These are phyloP conservation scores for Crotalaria pallida DNA, from an alignment of 306 rosid species.

Conservation along the genomic window DNA sequence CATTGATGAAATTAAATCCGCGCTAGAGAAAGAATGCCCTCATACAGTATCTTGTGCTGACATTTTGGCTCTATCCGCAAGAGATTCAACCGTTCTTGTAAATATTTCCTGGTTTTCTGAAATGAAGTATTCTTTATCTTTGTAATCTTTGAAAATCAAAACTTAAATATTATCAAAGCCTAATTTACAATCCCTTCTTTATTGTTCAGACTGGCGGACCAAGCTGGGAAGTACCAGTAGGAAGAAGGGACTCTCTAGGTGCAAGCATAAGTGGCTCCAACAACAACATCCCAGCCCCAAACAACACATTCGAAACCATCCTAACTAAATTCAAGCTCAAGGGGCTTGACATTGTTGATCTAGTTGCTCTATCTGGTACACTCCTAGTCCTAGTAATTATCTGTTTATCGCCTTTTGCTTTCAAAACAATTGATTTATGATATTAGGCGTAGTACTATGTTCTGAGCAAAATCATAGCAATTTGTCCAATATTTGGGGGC, in stretches of 20 bases:
- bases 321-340: constrained; percentile 77
- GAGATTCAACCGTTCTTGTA: constrained; percentile 85
- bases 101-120: constrained; percentile 15
- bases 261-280: constrained; percentile 96
- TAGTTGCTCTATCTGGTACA: constrained; percentile 85
- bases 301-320: constrained; percentile 85
- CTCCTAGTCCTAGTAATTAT: background rate
- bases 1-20: constrained; percentile 77
- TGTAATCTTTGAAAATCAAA: background rate
- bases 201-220: constrained; percentile 79
- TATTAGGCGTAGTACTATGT: background rate
- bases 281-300: constrained; percentile 92
- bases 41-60: constrained; percentile 88
- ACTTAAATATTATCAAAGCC: background rate
- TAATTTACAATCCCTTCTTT: constrained; percentile 14
- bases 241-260: constrained; percentile 74
- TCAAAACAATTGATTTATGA: background rate
- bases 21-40: constrained; percentile 85
- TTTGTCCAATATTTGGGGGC: no score
- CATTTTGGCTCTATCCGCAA: constrained; percentile 72
- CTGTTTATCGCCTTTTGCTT: background rate
- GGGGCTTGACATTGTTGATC: constrained; percentile 76
- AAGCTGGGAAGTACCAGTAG: constrained; percentile 74
- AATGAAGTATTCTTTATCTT: background rate
- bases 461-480: background rate